These are phyloP conservation scores for Dendrocalamus latiflorus DNA, from an alignment of 202 grass and related monocot species.

Conservation along the genomic window DNA sequence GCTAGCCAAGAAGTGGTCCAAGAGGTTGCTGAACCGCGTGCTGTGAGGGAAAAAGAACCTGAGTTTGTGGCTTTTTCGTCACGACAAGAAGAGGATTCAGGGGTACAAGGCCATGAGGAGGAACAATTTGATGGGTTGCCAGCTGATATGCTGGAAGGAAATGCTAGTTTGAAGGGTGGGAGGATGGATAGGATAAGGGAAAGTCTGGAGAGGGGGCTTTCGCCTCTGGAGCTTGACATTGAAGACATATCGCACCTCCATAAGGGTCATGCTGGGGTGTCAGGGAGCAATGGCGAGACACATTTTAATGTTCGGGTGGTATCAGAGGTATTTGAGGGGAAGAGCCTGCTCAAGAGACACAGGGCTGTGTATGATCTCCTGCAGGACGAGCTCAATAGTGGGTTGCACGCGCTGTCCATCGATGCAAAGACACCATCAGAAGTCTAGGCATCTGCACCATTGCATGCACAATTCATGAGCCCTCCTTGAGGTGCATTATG, in stretches of 20 bases:
- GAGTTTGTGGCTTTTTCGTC: conserved; percentile 35
- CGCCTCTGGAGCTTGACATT: conserved; percentile 44
- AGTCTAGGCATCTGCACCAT: conserved; percentile 50
- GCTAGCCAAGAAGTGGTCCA: conserved; percentile 15
- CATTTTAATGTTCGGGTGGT: conserved; percentile 85
- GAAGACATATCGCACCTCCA: conserved; percentile 84
- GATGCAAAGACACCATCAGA: conserved; percentile 85
- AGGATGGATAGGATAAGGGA: conserved; percentile 68
- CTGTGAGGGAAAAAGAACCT: conserved; percentile 23
- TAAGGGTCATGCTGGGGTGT: conserved; percentile 63
- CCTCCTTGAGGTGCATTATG: not conserved
- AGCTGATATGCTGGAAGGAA: conserved; percentile 1
- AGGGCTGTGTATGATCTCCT: conserved; percentile 78
- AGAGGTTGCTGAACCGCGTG: not conserved
- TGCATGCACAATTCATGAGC: not conserved
- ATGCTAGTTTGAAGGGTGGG: conserved; percentile 24
- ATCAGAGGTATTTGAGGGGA: conserved; percentile 79
- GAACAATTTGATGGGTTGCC: conserved; percentile 12
- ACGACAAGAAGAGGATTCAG: not conserved
- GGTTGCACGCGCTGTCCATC: conserved; percentile 85
- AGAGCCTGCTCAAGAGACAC: conserved; percentile 91
- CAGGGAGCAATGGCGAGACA: conserved; percentile 67
- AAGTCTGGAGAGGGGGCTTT: conserved; percentile 42
- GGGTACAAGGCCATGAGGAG: not conserved
- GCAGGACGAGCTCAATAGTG: conserved; percentile 69